A percentile compares a stretch with the other conserved stretches of the same genome.
phyloP scores from a whole-genome alignment of 116 monocot species.

The Trichopus zeylanicus region DNA sequence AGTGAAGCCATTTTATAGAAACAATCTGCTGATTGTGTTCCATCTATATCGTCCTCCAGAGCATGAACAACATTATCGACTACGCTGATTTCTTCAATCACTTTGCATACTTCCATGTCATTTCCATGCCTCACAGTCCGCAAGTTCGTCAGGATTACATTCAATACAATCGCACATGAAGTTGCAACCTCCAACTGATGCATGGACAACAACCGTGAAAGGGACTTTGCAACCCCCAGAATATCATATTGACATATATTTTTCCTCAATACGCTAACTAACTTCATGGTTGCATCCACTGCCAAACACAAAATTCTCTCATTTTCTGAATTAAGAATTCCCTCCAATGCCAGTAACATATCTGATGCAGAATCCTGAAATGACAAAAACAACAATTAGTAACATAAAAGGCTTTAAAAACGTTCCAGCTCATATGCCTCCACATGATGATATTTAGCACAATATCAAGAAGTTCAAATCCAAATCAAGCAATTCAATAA shows the following conservation, averaged over 20 bases:
- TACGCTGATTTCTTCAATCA: conserved; percentile 28
- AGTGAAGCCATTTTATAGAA: conserved; percentile 41
- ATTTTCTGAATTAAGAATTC: conserved; percentile 49
- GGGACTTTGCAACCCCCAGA: conserved; percentile 24
- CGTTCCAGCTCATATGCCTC: neutral
- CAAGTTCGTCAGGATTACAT: conserved; percentile 34
- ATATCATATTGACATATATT: conserved; percentile 29
- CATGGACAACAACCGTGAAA: conserved; percentile 42
- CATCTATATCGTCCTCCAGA: conserved; percentile 26
- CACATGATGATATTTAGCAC: too few species aligned
- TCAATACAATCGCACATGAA: conserved; percentile 46
- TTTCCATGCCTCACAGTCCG: conserved; percentile 16
- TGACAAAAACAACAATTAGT: neutral
- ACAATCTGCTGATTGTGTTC: conserved; percentile 34
- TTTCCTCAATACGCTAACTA: conserved; percentile 25
- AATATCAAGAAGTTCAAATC: too few species aligned
- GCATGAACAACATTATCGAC: conserved; percentile 26
- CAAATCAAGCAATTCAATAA: too few species aligned
- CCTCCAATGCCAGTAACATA: conserved; percentile 45
- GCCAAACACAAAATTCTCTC: conserved; percentile 23
- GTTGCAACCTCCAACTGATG: conserved; percentile 13
- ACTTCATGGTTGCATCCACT: conserved; percentile 28
- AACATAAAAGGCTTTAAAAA: neutral
- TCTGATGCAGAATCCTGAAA: conserved; percentile 43
- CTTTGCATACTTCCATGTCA: conserved; percentile 39